Percentiles rank a stretch among this genome's conserved stretches.
phyloP scores from a whole-genome alignment of 306 rosid species.

The Ammopiptanthus mongolicus region DNA sequence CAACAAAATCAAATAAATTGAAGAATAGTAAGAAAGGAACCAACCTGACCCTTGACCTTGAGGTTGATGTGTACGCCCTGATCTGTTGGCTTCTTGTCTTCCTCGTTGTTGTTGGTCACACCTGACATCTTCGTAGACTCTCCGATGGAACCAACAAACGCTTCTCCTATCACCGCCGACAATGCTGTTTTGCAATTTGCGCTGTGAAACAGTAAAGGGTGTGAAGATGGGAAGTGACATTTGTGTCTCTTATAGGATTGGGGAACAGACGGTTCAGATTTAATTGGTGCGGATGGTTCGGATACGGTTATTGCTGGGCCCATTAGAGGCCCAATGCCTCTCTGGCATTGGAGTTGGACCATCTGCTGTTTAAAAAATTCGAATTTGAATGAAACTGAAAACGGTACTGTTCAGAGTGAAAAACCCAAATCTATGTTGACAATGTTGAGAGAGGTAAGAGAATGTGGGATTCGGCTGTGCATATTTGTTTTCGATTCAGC shows the following conservation, averaged over 20 bases:
- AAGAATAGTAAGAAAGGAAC: background rate
- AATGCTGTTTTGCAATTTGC: background rate
- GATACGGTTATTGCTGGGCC: background rate
- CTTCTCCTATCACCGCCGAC: constrained; percentile 16
- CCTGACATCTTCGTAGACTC: constrained; percentile 49
- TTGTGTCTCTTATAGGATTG: background rate
- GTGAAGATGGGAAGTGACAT: background rate
- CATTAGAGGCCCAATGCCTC: no score
- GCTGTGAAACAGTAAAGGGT: background rate
- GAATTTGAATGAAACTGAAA: no score
- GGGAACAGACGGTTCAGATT: constrained; percentile 4
- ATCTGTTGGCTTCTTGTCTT: constrained; percentile 66
- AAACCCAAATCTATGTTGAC: no score
- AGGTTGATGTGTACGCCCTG: constrained; percentile 74
- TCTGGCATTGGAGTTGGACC: no score
- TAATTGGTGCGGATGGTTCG: background rate
- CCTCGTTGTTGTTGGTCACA: constrained; percentile 36
- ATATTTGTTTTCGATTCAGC: no score
- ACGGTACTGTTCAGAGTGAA: no score
- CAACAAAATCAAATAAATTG: background rate
- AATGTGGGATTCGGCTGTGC: no score
- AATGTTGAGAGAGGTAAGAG: no score
- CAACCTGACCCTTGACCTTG: constrained; percentile 85
- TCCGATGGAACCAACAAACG: background rate
- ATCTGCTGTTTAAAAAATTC: background rate